phyloP scores from a whole-genome alignment of 805 yeast genomes.

The Cyberlindnera americana region DNA sequence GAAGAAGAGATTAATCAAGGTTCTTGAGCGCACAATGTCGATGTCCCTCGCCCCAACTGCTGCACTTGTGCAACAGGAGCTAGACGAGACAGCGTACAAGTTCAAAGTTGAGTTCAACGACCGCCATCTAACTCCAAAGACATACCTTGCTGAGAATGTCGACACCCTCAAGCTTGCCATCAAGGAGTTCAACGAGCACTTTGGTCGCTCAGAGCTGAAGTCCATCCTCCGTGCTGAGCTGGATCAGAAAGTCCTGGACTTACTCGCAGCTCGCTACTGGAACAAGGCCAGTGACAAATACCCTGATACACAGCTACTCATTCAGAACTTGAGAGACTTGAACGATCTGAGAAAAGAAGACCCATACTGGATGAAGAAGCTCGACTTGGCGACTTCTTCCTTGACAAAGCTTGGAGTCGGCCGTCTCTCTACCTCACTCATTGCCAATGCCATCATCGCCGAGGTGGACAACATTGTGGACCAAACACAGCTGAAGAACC shows the following conservation, averaged over 20 bases:
- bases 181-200: slow-evolving; percentile 79
- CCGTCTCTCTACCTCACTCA: slow-evolving; percentile 75
- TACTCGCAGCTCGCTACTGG: slow-evolving; percentile 92
- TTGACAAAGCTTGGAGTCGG: slow-evolving; percentile 94
- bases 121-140: slow-evolving; percentile 88
- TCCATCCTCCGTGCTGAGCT: slow-evolving; percentile 75
- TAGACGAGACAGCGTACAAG: slow-evolving; percentile 88
- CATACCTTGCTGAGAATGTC: slow-evolving; percentile 87
- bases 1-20: slow-evolving; percentile 77
- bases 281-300: slow-evolving; percentile 42
- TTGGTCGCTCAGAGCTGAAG: slow-evolving; percentile 79
- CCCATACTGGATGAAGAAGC: slow-evolving; percentile 80
- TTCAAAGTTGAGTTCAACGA: slow-evolving; percentile 97
- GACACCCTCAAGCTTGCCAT: slow-evolving; percentile 82
- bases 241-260: slow-evolving; percentile 85
- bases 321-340: slow-evolving; percentile 51
- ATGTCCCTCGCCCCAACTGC: slow-evolving; percentile 84
- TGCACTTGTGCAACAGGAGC: slow-evolving; percentile 77
- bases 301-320: slow-evolving; percentile 23
- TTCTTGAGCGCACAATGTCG: slow-evolving; percentile 89
- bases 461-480: slow-evolving; percentile 75
- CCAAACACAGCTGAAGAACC: slow-evolving; percentile 72
- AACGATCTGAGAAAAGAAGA: slow-evolving; percentile 60
- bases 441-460: slow-evolving; percentile 73
- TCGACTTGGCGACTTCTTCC: slow-evolving; percentile 79